Evolutionary conservation across 169 alveolate genomes (phyloP).

Genomic region (Plasmodium ovale): DNA sequence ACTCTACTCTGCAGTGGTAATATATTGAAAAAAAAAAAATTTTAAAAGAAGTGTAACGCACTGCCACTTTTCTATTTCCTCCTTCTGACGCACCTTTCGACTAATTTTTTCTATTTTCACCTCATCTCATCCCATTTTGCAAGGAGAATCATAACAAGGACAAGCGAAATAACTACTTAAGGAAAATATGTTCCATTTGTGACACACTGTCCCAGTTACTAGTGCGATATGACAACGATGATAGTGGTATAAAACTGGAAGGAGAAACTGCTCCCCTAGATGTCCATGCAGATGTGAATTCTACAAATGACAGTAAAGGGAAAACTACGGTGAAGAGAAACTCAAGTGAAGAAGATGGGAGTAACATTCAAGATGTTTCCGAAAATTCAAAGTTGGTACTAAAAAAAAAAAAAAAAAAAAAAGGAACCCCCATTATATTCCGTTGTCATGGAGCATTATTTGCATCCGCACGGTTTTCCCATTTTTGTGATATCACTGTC

Average conservation of each 20-base stretch:
- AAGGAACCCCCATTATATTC: too few relatives aligned
- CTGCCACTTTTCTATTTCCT: background rate
- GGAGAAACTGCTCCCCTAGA: background rate
- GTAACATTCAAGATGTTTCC: background rate
- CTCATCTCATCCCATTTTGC: too few relatives aligned
- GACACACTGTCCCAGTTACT: conserved; percentile 15
- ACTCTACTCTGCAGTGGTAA: conserved; percentile 37
- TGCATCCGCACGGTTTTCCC: too few relatives aligned
- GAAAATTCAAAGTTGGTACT: background rate
- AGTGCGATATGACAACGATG: conserved; percentile 13
- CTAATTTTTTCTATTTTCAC: background rate
- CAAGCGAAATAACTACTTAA: conserved; percentile 14
- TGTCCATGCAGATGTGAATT: too few relatives aligned
- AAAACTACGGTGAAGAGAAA: background rate
- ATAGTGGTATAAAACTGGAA: background rate
- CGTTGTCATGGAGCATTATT: too few relatives aligned
- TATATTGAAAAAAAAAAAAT: background rate
- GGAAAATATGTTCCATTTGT: conserved; percentile 30
- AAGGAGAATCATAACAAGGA: conserved; percentile 26
- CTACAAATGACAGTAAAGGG: background rate
- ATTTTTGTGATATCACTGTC: too few relatives aligned
- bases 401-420: too few relatives aligned
- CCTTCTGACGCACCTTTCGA: background rate
- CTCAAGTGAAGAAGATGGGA: background rate
- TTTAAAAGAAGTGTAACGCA: background rate